Base-by-base conservation (phyloP, 225 moss, liverwort and hornwort genomes). In the Physcomitrium patens region DNA sequence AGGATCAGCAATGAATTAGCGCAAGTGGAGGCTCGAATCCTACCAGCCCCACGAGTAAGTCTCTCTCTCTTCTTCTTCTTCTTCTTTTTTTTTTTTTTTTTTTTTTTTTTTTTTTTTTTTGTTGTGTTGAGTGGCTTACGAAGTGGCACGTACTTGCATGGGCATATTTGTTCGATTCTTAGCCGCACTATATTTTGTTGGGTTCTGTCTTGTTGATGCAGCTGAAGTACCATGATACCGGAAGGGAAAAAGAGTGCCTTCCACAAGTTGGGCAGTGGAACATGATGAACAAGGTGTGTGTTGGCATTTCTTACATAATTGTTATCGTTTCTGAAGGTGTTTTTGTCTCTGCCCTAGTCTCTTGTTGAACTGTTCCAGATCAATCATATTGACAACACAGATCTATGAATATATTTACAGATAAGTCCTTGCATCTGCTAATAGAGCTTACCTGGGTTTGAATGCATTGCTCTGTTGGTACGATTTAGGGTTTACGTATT, bases 201-300 rank as follows among this genome's bases (percentile, higher is more conserved):
- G 17, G 53, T 17, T 53, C 10, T 8, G 57, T 60, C 10, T 66
- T 53, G 5, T 57, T 41, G 53, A 23, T 59, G 31, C 85, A 91
- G 91, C 85, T 91, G 11, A 91, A 91, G 49, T 91, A 91, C 42
- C 91, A 91, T 68, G 89, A 91, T 7, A 83, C 86, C 0, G 91
- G 91, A 1, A 63, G 89, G 44, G 91, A 89, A 71, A 89, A 81
- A 11, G 91, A 91, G 1, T 91, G 91, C 60, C 55, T 86, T 10
- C 91, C 91, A 6, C 89, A 89, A 41, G 85, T 91, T 68, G 91
- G 91, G 0, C 86, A 86, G 60, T 91, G 91, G 91, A 91, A 91
- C 13, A 91, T 91, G 91, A 91, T 89, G 91, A 89, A 91, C 4
- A 91, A 91, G 77, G 91, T 91, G n/a, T 10, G 71, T 59, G 13